Base-by-base conservation (phyloP, 768 basidiomycete species). In the Vishniacozyma victoriae region DNA sequence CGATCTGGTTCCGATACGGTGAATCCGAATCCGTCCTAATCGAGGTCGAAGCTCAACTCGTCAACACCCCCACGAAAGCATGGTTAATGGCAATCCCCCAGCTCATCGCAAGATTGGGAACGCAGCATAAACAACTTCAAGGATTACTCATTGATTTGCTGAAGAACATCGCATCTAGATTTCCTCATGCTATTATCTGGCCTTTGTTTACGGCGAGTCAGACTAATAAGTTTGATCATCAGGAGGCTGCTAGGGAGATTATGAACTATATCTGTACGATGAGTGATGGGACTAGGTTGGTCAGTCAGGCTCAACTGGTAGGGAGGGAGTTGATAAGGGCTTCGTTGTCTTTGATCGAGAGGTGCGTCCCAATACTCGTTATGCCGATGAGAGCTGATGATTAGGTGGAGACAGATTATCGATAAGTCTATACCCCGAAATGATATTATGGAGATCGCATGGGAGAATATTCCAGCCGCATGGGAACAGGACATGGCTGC, bases 161-260 rank as follows among this genome's bases (percentile, higher is more conserved):
- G 19, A 63, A 67, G 46, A 55, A 54, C 35, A 64, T 72, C 39
- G 52, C 66, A 5, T 55, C 53, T 19, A 52, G 58, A 5, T 72
- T 53, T 45, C 68, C 68, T 7, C 66, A 72, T 52, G 68, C 68
- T n/a, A 48, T 70, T 15, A 70, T 69, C 11, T 72, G 70, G 70
- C 68, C 70, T 1, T 47, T 72, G 7, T 45, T 71, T 18, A 70
- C 67, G 13, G 70, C 70, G 2, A 59, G 66, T 29, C 62, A 67
- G 39, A 71, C 67, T 3, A 56, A 52, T 15, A 59, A 62, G 29
- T 41, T 41, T 20, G 62, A 67, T 19, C 64, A 71, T 51, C 53
- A 69, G 36, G 54, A 58, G 6, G 66, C 62, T 1, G 70, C 70
- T 2, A 60, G 55, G 31, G 60, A 59, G 2, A 65, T 72, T 37